Evolutionary conservation across 2,329 filamentous ascomycete genomes (phyloP), one percentile per base, ranked within the genome.

Genomic region (Fusarium tupiense): DNA sequence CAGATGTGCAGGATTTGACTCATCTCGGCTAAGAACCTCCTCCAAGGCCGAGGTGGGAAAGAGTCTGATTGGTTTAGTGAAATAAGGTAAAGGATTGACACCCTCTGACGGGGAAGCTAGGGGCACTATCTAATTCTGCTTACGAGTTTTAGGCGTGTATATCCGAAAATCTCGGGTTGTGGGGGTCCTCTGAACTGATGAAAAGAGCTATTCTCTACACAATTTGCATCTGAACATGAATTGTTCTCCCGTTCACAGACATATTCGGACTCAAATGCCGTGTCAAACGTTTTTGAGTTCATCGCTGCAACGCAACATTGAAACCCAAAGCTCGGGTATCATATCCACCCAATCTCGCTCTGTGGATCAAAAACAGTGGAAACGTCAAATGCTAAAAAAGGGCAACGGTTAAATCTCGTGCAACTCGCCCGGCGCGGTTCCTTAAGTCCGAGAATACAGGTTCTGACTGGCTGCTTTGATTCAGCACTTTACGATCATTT

Each of bases 271-370:
- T 9, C 26, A 22, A 22, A 11, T 47, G 24, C 24, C 50, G 22
- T 56, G 38, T 52, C n/a, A 37, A 64, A 38, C 6, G 17, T 13
- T 40, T 47, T 59, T n/a, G 31, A 59, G 56, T 59, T 59, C 31
- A 37, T 37, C 24, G 24, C 26, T 63, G 52, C 59, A 61, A 63
- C 50, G 31, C 52, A 44, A 61, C 22, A 31, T 69, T 54, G 57
- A 49, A 58, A 64, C 65, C 58, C 64, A 70, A 58, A 8, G 19
- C 46, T 54, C 35, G 67, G 35, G 17, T 70, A 70, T 70, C 59
- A 66, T 46, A 69, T 44, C 67, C 67, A 69, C 64, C n/a, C 65
- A 69, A 69, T 69, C 67, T 69, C 65, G 43, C 41, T 38, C 26
- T 49, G 66, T 69, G 65, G 56, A 69, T 52, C 10, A 24, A 47